These are phyloP conservation scores for Pleurotus giganteus DNA, from an alignment of 768 basidiomycete species.

Conservation along the genomic window DNA sequence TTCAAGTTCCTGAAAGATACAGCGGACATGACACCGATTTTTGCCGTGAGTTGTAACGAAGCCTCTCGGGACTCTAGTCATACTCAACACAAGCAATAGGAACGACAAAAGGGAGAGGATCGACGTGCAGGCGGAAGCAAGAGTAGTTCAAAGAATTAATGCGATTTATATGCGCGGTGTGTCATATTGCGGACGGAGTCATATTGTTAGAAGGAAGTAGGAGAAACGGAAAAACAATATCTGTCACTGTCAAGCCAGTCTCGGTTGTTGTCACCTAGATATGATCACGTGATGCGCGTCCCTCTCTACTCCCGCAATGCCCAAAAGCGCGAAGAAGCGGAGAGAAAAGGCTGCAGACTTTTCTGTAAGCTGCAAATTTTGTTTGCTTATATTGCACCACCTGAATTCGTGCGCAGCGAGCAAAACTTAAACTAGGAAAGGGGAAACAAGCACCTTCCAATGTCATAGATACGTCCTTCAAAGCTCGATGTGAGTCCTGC, in stretches of 20 bases:
- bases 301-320: conserved; percentile 44
- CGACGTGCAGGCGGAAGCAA: not conserved
- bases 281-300: not conserved
- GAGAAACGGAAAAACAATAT: conserved; percentile 8
- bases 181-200: no score
- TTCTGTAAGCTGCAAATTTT: conserved; percentile 42
- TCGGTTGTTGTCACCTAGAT: no score
- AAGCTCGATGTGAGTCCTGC: conserved; percentile 76
- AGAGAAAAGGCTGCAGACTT: conserved; percentile 90
- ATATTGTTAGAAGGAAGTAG: not conserved
- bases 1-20: no score
- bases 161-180: no score
- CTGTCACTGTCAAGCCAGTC: conserved; percentile 3
- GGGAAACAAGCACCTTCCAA: conserved; percentile 82
- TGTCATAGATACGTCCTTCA: conserved; percentile 94
- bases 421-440: conserved; percentile 95
- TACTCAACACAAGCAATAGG: no score
- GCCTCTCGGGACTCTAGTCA: conserved; percentile 35
- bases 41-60: conserved; percentile 43
- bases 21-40: no score
- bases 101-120: not conserved
- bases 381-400: not conserved
- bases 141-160: no score
- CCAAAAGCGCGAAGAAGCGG: conserved; percentile 83
- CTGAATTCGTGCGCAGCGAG: conserved; percentile 61